Base-by-base conservation (phyloP, 371 early-diverging fungal species). In the Chytridium lagenaria region DNA sequence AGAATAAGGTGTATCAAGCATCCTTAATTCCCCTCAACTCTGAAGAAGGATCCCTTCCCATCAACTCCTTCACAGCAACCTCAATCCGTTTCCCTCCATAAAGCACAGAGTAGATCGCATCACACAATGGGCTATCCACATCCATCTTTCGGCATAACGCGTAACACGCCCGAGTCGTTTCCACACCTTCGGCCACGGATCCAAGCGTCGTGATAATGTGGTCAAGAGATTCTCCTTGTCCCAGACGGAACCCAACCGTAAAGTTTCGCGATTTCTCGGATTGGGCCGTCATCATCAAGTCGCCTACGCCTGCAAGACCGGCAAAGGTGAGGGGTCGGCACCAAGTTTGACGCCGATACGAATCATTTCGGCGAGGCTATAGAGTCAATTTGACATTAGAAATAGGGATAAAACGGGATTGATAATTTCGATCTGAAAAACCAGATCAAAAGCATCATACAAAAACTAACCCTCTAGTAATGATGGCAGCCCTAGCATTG, bases 241-340 rank as follows among this genome's bases (percentile, higher is more conserved):
- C 85, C 1, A 85, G 59, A 1, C 85, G 76, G 69, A 66, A 80
- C 15, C 85, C 85, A n/a, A 83, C 81, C 2, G 85, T 83, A 67
- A 79, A 85, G 77, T 85, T 85, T 63, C 85, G 39, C 23, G 83
- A 83, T 63, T 85, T 85, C 74, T 85, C 85, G 30, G 74, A 73
- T 30, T 80, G 80, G 55, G 77, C 75, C 12, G 85, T 85, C 68
- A 85, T 66, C 44, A 83, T 77, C 64, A 85, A 69, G 70, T 85
- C 85, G 16, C 85, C 85, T 0, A 83, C 81, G 19, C 85, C 85
- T 22, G 80, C 74, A 39, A 81, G 72, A 30, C 84, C 84, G 15
- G 79, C 70, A 73, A 85, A 85, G 0, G 85, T 85, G 37, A 85
- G 70, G 7, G 83, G 49, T 83, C 74, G 0, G 85, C 85, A n/a